A percentile compares a stretch with the other conserved stretches of the same genome.
Conservation (phyloP, 2,329 filamentous ascomycete genomes). For the Colletotrichum sp. region DNA sequence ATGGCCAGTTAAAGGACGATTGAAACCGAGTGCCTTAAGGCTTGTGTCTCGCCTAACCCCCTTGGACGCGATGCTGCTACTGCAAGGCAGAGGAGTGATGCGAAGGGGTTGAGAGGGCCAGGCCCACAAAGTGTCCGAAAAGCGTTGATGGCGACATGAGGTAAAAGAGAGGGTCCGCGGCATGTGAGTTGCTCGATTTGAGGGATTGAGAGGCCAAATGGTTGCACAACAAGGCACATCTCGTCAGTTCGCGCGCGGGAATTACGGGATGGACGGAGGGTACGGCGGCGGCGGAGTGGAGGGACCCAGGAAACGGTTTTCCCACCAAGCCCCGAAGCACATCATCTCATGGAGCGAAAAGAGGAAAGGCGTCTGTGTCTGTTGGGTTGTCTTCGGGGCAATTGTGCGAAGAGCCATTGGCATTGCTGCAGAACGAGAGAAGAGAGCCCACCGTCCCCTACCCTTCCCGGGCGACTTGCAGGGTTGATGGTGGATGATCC, state of each 20-base stretch:
- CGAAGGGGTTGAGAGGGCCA: not conserved
- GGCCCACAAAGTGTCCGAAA: constrained; percentile 7
- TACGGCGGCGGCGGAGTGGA: not conserved
- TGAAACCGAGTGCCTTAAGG: not conserved
- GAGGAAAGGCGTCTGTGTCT: not conserved
- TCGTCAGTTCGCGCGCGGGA: constrained; percentile 13
- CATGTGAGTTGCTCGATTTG: not conserved
- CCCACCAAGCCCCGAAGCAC: not conserved
- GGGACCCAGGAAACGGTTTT: not conserved
- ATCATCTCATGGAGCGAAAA: not conserved
- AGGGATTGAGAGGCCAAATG: not conserved
- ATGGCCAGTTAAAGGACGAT: not conserved
- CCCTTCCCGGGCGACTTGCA: not conserved
- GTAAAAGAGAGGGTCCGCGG: not conserved
- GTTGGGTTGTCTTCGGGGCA: not conserved
- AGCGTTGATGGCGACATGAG: constrained; percentile 8
- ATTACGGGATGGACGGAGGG: constrained; percentile 14
- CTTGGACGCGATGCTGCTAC: not conserved
- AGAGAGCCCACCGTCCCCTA: not conserved
- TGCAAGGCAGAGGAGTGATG: constrained; percentile 3
- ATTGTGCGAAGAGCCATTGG: not conserved
- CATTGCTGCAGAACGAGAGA: constrained; percentile 3
- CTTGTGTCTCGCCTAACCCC: not conserved
- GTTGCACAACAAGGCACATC: not conserved
- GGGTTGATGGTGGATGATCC: not conserved